These are phyloP conservation scores for Garcia nutans DNA, from an alignment of 345 rosid genomes.

Conservation along the genomic window DNA sequence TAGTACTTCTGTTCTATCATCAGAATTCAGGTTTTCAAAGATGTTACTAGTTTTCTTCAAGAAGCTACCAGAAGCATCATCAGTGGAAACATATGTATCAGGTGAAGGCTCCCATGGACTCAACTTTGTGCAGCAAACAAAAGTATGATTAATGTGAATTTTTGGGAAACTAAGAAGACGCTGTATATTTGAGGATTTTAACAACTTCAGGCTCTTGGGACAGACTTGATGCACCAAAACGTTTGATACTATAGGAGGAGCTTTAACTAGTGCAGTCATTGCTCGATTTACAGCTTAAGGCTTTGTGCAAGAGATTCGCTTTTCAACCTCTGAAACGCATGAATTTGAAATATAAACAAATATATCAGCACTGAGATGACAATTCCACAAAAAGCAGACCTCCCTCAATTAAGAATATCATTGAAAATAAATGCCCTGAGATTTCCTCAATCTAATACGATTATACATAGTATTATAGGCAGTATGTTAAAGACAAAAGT, in stretches of 20 bases:
- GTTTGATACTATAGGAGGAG: conserved; percentile 34
- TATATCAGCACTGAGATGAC: not conserved
- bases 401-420: conserved; percentile 1
- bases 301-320: conserved; percentile 4
- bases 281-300: conserved; percentile 37
- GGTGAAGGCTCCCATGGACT: conserved; percentile 73
- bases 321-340: conserved; percentile 16
- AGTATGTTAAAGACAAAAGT: no score
- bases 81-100: conserved; percentile 42
- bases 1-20: conserved; percentile 37
- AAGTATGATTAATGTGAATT: conserved; percentile 19
- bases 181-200: conserved; percentile 22
- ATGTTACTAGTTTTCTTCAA: conserved; percentile 46
- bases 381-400: not conserved
- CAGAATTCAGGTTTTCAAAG: conserved; percentile 53
- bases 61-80: conserved; percentile 40
- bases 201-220: conserved; percentile 33
- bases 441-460: not conserved
- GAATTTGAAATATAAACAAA: not conserved
- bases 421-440: not conserved
- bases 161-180: conserved; percentile 17
- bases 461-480: not conserved
- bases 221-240: conserved; percentile 22
- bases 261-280: conserved; percentile 48
- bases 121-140: conserved; percentile 47